phyloP scores from a whole-genome alignment of 805 yeast genomes.

The Lachancea kluyveri region DNA sequence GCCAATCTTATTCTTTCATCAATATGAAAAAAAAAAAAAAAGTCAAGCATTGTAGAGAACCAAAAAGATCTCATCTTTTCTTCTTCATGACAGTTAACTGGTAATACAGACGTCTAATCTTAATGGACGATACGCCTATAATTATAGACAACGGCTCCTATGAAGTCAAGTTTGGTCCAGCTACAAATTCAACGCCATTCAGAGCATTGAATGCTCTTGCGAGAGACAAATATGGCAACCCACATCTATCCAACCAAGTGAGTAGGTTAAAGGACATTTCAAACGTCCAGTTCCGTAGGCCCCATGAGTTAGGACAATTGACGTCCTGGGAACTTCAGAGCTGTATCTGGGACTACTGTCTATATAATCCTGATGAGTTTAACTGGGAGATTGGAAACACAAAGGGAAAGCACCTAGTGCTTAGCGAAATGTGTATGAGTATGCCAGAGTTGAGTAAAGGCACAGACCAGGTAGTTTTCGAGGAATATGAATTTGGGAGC shows the following conservation, averaged over 20 bases:
- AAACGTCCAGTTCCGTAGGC: conserved; percentile 68
- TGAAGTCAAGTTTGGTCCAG: conserved; percentile 60
- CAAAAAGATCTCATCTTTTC: too few relatives aligned
- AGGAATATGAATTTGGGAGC: conserved; percentile 77
- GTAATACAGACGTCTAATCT: too few relatives aligned
- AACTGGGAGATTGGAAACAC: conserved; percentile 33
- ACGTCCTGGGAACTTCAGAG: conserved; percentile 88
- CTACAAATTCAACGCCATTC: conserved; percentile 36
- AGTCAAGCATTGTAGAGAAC: too few relatives aligned
- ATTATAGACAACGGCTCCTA: conserved; percentile 90
- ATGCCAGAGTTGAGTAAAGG: conserved; percentile 75
- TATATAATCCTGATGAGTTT: conserved; percentile 40
- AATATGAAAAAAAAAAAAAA: too few relatives aligned
- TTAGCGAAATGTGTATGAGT: conserved; percentile 78
- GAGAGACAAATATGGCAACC: conserved; percentile 66
- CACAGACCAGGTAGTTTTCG: conserved; percentile 89
- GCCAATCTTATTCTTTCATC: too few relatives aligned
- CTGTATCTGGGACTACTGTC: conserved; percentile 82
- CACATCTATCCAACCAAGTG: conserved; percentile 68
- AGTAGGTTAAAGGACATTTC: conserved; percentile 63
- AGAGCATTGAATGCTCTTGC: conserved; percentile 64
- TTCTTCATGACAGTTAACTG: too few relatives aligned
- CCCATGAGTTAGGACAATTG: conserved; percentile 83
- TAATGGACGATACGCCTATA: conserved; percentile 30
- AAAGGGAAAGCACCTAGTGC: conserved; percentile 50